phyloP scores from a whole-genome alignment of 257 asterid species.

The Ligustrum vulgare region DNA sequence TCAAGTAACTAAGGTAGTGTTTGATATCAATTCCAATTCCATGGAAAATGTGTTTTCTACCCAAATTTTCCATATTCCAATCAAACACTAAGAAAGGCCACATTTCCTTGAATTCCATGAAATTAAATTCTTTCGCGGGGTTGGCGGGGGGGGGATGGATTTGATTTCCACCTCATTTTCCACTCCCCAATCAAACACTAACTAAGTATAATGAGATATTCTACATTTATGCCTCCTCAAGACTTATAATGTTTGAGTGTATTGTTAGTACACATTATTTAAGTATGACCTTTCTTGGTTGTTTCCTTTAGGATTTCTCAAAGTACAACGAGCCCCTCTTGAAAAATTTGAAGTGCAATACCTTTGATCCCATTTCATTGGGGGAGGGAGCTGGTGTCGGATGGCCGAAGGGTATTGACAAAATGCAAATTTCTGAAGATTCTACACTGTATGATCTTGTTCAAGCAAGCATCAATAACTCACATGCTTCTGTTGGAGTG shows the following conservation, averaged over 20 bases:
- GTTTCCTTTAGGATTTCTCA: slow-evolving; percentile 64
- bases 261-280: slow-evolving; percentile 14
- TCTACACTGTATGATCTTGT: slow-evolving; percentile 71
- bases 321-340: slow-evolving; percentile 65
- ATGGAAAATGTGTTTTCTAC: too few species aligned
- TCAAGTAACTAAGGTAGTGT: too few species aligned
- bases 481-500: slow-evolving; percentile 90
- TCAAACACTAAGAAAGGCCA: too few species aligned
- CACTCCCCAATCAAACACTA: too few species aligned
- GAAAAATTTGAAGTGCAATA: slow-evolving; percentile 65
- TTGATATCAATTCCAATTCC: too few species aligned
- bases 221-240: slow-evolving; percentile 8
- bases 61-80: too few species aligned
- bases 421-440: slow-evolving; percentile 62
- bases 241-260: slow-evolving; percentile 2
- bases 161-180: too few species aligned
- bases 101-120: too few species aligned
- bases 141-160: too few species aligned
- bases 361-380: slow-evolving; percentile 68
- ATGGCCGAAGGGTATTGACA: slow-evolving; percentile 61
- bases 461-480: slow-evolving; percentile 62
- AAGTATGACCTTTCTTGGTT: slow-evolving; percentile 21
- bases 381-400: slow-evolving; percentile 99
- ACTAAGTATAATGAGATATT: not conserved
- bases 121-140: too few species aligned